Conservation (phyloP, 2,329 filamentous ascomycete species). For the Monosporascus sp. region DNA sequence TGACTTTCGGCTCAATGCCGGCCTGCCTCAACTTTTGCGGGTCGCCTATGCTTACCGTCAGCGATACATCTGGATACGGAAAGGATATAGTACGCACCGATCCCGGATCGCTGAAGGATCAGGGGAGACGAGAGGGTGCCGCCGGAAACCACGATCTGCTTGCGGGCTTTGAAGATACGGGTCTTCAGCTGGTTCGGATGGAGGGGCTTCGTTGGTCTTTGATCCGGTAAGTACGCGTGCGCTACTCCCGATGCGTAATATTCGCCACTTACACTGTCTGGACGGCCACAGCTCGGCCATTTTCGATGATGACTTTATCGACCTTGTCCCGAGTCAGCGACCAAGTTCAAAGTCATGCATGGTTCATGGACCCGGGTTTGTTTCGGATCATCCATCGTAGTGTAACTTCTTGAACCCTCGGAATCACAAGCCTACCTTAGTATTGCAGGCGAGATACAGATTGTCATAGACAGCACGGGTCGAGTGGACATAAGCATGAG, state of each 20-base stretch:
- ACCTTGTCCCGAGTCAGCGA: not conserved
- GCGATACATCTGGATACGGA: not conserved
- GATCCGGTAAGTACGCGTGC: constrained; percentile 5
- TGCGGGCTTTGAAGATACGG: constrained; percentile 60
- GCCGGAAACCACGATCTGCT: constrained; percentile 68
- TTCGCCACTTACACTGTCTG: constrained; percentile 47
- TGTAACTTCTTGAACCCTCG: no score
- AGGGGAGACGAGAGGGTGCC: constrained; percentile 70
- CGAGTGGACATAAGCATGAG: constrained; percentile 72
- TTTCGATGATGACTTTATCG: constrained; percentile 70
- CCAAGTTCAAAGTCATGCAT: not conserved
- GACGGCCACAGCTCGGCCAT: constrained; percentile 66
- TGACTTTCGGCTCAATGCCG: constrained; percentile 63
- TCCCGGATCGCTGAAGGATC: constrained; percentile 70
- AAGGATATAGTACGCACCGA: constrained; percentile 36
- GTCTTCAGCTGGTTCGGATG: constrained; percentile 46
- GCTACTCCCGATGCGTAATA: not conserved
- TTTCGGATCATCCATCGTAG: no score
- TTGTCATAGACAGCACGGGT: constrained; percentile 67
- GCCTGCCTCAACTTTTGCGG: constrained; percentile 64
- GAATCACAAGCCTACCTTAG: constrained; percentile 48
- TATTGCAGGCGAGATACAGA: constrained; percentile 68
- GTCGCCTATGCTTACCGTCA: constrained; percentile 38
- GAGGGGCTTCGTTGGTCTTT: constrained; percentile 60
- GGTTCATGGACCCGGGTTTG: no score